Percentiles rank a stretch among this genome's conserved stretches.
Conservation (phyloP, 176 grass and related monocot genomes). For the Bothriochloa decipiens region DNA sequence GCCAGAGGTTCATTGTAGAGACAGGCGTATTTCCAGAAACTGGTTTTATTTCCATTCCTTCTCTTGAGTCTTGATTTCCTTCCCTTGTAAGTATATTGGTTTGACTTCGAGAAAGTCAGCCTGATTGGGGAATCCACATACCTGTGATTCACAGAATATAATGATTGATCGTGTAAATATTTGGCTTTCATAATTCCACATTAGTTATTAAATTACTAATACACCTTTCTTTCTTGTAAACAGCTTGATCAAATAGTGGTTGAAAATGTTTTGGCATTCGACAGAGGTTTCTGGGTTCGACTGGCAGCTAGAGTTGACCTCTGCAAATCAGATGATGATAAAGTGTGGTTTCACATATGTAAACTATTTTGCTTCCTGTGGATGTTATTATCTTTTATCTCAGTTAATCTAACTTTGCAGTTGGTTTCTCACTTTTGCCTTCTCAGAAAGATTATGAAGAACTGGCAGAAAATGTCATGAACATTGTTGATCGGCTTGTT, state of each 20-base stretch:
- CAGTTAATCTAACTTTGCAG: slow-evolving; percentile 18
- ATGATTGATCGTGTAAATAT: too few relatives aligned
- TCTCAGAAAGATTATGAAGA: slow-evolving; percentile 94
- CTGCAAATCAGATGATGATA: slow-evolving; percentile 94
- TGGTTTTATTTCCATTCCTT: too few relatives aligned
- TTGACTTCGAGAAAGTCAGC: too few relatives aligned
- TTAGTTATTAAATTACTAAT: slow-evolving; percentile 36
- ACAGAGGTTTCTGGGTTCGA: slow-evolving; percentile 80
- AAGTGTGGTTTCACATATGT: slow-evolving; percentile 69
- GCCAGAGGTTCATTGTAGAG: too few relatives aligned
- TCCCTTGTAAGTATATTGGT: too few relatives aligned
- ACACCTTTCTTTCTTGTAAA: slow-evolving; percentile 34
- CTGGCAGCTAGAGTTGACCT: slow-evolving; percentile 79
- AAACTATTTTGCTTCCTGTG: slow-evolving; percentile 29
- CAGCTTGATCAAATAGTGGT: slow-evolving; percentile 95
- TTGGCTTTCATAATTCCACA: too few relatives aligned
- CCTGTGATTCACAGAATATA: too few relatives aligned
- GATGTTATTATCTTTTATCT: not conserved
- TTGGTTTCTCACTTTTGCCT: not conserved
- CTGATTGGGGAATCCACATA: too few relatives aligned
- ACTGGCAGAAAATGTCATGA: slow-evolving; percentile 76
- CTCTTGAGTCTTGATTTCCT: too few relatives aligned
- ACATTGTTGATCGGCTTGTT: slow-evolving; percentile 86
- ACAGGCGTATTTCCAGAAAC: too few relatives aligned
- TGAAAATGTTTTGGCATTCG: slow-evolving; percentile 90